Base-by-base conservation (phyloP, 495 filamentous ascomycete species). In the Xylaria acuta region DNA sequence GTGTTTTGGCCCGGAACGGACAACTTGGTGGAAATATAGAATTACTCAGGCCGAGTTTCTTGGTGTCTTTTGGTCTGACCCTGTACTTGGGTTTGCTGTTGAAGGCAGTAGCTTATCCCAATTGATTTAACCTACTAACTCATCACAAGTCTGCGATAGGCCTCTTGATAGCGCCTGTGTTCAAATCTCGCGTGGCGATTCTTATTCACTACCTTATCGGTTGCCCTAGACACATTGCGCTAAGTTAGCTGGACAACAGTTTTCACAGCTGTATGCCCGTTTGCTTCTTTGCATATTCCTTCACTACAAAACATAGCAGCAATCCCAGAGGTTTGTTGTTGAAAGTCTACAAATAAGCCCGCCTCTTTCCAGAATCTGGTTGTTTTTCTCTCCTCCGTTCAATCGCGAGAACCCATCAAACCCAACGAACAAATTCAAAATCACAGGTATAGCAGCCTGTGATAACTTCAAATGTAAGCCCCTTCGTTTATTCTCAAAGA, bases 391-490 rank as follows among this genome's bases (percentile, higher is more conserved):
- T 20, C 58, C 0, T 60, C 6, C 34, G 0, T 60, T 18, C 30
- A 27, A 9, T 5, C 8, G 2, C 32, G 20, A 22, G 4, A 36
- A 22, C 20, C 8, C 9, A 18, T 36, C 18, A 36, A 60, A n/a
- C 20, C 58, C 18, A 60, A 38, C 58, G 8, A 60, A 22, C 18
- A 38, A 38, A 20, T 12, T 60, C 34, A 60, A 60, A 38, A 14
- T 40, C 58, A 38, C 20, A 22, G 34, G 58, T 22, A 4, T 11
- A 8, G 14, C 34, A 22, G 34, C 32, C 58, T 38, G 30, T 12
- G 30, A 38, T 60, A 38, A 40, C 58, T 38, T 60, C 58, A 60
- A 38, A 60, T 8, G 58, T 60, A 38, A 60, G 58, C n/a, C 3
- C 0, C 8, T 40, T 56, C 34, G 5, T 38, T 60, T 9, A 38